Base-by-base conservation (phyloP, 78 protist species). In the Dictyostelium brefeldianum region DNA sequence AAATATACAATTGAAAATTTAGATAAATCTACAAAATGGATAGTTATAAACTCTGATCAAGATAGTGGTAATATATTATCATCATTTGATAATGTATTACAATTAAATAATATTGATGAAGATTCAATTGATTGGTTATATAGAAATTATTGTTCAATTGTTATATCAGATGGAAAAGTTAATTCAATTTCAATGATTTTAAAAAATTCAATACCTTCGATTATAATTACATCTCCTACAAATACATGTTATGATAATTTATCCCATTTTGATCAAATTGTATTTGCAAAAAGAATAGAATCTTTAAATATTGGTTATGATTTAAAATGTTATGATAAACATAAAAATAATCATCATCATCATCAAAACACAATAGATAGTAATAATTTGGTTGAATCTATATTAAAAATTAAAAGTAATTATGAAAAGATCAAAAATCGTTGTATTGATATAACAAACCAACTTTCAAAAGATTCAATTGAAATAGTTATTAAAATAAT, bases 341-440 rank as follows among this genome's bases (percentile, higher is more conserved):
- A 22, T n/a, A 59, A 59, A 59, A 59, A 59, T 36, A 36, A 36
- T 2, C 43, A 36, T 36, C 43, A 36, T 36, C 43, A 36, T 36
- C 2, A 36, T 36, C 43, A 36, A 3, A 36, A 36, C 2, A 36
- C 2, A 36, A 36, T 36, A 2, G 43, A 36, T 36, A 36, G 2
- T 36, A 29, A 59, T 59, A 29, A 59, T 59, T 20, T 59, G n/a
- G 4, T 59, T 5, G 25, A 59, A 22, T 59, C 69, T 6, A 59
- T 59, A 7, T 5, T 18, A 18, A 15, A 8, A 9, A 59, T 59
- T 59, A 59, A 59, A 59, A 31, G 25, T 25, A 59, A 22, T 22
- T 59, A 59, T 59, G 69, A 59, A 59, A 59, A 59, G 12, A n/a
- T 59, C 25, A 59, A 59, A 59, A 59, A 59, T 59, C 69, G 69